Base-by-base conservation (phyloP, 208 protist species). In the Crithidia thermophila region DNA sequence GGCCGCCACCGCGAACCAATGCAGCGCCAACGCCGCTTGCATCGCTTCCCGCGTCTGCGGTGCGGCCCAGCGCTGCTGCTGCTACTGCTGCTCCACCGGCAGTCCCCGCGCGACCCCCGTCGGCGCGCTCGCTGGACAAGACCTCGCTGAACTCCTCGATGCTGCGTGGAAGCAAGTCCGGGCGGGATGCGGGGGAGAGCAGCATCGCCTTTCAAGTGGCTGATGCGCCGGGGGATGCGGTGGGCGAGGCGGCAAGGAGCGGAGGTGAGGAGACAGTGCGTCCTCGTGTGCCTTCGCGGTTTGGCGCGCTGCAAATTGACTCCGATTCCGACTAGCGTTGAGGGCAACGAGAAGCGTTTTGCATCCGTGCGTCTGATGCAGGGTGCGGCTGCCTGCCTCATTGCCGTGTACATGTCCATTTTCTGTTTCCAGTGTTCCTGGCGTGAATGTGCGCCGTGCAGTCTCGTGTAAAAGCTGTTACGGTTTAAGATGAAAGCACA, bases 241-340 rank as follows among this genome's bases (percentile, higher is more conserved):
- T 4, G 37, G 18, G 58, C 23, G 30, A 40, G 28, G 58, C 28
- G 30, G 13, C 10, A 13, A 0, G 43, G 27, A 18, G 58, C 14
- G 20, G 18, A 25, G 27, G 49, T 34, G 10, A 31, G 27, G 7
- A 33, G 16, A 2, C 49, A 23, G 1, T 51, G 2, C 50, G 21
- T 30, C 66, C 72, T 28, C 49, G 18, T 20, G 20, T 40, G 23
- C 46, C 40, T n/a, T 56, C 56, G 3, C 75, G 68, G 10, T 81
- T 81, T 23, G 13, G 30, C 14, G 43, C 39, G 1, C 30, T 81
- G 25, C 37, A 51, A 6, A 49, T 79, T 3, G 67, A 69, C 50
- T 82, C 70, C 3, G 76, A 83, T 59, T 87, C 81, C 1, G 81
- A 79, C 30, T 81, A 49, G 18, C 56, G 50, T 37, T 21, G 56